Base-by-base conservation (phyloP, 768 basidiomycete species). In the Auricularia sp. region DNA sequence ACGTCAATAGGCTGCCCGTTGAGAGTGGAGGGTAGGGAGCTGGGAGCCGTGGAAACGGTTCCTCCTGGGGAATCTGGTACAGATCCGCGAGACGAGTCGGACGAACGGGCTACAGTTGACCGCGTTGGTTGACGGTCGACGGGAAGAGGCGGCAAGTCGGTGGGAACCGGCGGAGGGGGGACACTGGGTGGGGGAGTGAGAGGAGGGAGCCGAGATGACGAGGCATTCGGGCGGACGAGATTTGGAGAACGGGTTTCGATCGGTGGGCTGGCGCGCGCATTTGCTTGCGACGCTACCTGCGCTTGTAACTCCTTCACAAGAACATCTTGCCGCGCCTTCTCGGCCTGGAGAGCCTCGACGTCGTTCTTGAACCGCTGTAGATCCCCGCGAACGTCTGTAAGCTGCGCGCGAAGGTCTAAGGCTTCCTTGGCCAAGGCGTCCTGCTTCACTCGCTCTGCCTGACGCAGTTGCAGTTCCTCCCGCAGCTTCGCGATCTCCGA, bases 171-270 rank as follows among this genome's bases (percentile, higher is more conserved):
- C 1, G 90, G 90, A 23, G 91, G 91, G 1, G 94, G 94, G 11
- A 91, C 83, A 36, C 89, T 82, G 0, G 93, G 94, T 11, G 94
- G 91, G 8, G 93, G 93, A 0, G 89, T 90, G 0, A 90, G 88
- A 18, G 93, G 93, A 36, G 93, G 93, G 16, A 90, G 82, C 77
- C 51, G 88, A 83, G 61, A 91, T 74, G 56, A 53, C 83, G 84
- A 65, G 81, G 82, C 63, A 81, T 75, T 64, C 88, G 83, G 42
- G 79, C 80, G 71, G 83, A 87, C 11, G 83, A 68, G 43, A 72
- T 69, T 66, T 39, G 66, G 47, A 16, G 61, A 47, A 58, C 63
- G 56, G 47, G 39, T 14, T 42, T 62, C 44, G 39, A 64, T 61
- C 42, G 64, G 68, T 72, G 71, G 68, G 81, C 84, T 62, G 87